Base-by-base conservation (phyloP, 176 grass and related monocot species). In the Themeda triandra region DNA sequence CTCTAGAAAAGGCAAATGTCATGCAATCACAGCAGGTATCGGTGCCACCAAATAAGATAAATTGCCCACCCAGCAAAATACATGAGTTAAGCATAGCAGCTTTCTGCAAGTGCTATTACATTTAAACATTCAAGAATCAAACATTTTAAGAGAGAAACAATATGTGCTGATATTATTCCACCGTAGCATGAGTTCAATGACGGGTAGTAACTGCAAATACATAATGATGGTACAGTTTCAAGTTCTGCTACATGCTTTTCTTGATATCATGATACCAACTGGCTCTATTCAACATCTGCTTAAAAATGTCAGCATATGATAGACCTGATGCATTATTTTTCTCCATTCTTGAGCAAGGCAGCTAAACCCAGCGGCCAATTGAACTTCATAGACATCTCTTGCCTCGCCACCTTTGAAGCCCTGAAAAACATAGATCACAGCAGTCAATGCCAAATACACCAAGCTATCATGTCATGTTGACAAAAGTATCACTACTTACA, bases 301-400 rank as follows among this genome's bases (percentile, higher is more conserved):
- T 73, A 28, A 28, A 73, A 41, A 41, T 35, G 23, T 6, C 51
- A 71, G 33, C 9, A 17, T 66, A 41, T 13, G 66, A 28, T 27
- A 48, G 39, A 4, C 66, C 53, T 35, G 8, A 62, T 59, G 15
- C 35, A 78, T 82, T 46, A 95, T 44, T 90, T 90, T 30, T 92
- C 79, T 2, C 60, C 62, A 69, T 92, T 88, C 88, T 98, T 92
- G 36, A 95, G 36, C 77, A 98, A 28, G 33, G 89, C 87, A 51
- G 92, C 91, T 80, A 95, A 75, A 45, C 95, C 95, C 69, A 98
- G 27, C 5, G 85, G 85, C 95, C 83, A 98, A 45, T 90, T 91
- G 31, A 93, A 92, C 56, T 67, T 90, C 21, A 66, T 71, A 13
- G 89, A 41, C 30, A 45, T 68, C 77, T 93, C 89, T 68, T 89